Percentiles rank a stretch among this genome's conserved stretches.
Evolutionary conservation across 805 yeast species (phyloP).

Genomic region (Candida saitoana): DNA sequence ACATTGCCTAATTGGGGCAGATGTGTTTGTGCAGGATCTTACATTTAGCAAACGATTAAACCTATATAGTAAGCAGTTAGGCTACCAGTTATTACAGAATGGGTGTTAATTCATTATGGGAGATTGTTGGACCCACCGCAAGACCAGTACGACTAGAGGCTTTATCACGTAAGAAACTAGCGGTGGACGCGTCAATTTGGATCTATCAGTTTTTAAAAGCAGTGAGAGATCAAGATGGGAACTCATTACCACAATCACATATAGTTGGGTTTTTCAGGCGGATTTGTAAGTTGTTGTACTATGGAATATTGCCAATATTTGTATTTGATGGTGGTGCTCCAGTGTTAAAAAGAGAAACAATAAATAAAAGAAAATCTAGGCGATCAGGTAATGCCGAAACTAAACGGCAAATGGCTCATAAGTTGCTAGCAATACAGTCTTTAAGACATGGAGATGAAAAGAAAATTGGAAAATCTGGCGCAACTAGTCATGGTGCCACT

Average conservation of each 20-base stretch:
- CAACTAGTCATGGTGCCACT: too few relatives aligned
- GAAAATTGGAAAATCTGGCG: background rate
- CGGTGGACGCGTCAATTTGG: slow-evolving; percentile 99
- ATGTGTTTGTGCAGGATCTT: too few relatives aligned
- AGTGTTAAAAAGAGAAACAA: slow-evolving; percentile 71
- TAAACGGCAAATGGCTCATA: slow-evolving; percentile 72
- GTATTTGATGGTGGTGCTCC: slow-evolving; percentile 98
- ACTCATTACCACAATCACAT: slow-evolving; percentile 73
- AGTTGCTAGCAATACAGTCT: slow-evolving; percentile 72
- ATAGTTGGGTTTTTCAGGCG: slow-evolving; percentile 94
- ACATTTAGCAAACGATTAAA: too few relatives aligned
- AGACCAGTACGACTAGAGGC: slow-evolving; percentile 87
- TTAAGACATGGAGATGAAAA: slow-evolving; percentile 48
- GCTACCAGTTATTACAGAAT: too few relatives aligned
- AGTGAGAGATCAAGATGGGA: slow-evolving; percentile 81
- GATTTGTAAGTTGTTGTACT: slow-evolving; percentile 82
- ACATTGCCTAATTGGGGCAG: too few relatives aligned
- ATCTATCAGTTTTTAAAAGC: slow-evolving; percentile 95
- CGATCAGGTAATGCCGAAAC: slow-evolving; percentile 70
- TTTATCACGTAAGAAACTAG: slow-evolving; percentile 69
- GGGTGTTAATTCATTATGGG: slow-evolving; percentile 98
- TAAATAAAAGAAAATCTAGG: slow-evolving; percentile 64
- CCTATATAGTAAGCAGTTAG: too few relatives aligned
- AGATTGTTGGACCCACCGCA: slow-evolving; percentile 82
- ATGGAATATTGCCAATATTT: slow-evolving; percentile 85